Evolutionary conservation across 331 rosid species (phyloP).

Genomic region (Dryas integrifolia): DNA sequence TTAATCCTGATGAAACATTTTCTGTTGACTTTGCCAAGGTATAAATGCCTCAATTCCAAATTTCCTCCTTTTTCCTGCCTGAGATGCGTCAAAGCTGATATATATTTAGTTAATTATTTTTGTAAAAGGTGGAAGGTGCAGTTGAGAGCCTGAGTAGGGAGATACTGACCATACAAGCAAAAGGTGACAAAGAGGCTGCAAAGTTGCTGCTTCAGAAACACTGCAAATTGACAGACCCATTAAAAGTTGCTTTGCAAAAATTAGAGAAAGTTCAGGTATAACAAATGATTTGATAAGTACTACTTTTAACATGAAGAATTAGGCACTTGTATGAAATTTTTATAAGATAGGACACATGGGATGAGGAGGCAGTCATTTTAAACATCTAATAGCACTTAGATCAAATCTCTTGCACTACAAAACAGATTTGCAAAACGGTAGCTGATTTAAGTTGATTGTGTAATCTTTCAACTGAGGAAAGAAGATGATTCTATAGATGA

Average conservation of each 20-base stretch:
- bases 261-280: conserved; percentile 78
- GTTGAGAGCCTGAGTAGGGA: conserved; percentile 84
- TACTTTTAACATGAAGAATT: not conserved
- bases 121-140: conserved; percentile 65
- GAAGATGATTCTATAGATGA: not conserved
- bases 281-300: not conserved
- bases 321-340: not conserved
- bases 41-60: conserved; percentile 17
- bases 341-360: not conserved
- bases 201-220: conserved; percentile 65
- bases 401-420: no score
- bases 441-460: no score
- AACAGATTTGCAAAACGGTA: no score
- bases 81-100: not conserved
- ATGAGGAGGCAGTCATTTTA: not conserved
- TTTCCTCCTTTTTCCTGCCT: not conserved
- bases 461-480: not conserved
- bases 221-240: conserved; percentile 54
- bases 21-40: conserved; percentile 87
- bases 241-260: conserved; percentile 54
- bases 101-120: not conserved
- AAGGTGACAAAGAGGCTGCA: conserved; percentile 87
- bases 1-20: conserved; percentile 53
- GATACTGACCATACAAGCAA: conserved; percentile 87
- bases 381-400: not conserved